Evolutionary conservation across 441 rosid genomes (phyloP).

Genomic region (Biscutella auriculata): DNA sequence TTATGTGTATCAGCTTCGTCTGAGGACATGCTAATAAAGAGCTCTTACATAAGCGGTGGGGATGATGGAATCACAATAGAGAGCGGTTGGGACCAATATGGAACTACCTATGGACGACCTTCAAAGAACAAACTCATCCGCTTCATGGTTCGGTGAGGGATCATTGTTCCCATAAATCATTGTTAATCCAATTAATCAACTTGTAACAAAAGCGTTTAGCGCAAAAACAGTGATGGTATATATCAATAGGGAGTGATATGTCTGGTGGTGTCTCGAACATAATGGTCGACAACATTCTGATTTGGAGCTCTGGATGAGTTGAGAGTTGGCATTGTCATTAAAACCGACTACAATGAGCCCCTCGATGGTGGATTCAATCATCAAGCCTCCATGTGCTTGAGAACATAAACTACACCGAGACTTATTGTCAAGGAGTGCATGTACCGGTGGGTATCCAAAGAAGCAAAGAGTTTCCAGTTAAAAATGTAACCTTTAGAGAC

Average conservation of each 20-base stretch:
- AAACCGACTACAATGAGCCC: conserved; percentile 95
- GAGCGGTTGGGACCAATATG: conserved; percentile 99
- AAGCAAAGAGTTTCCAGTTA: conserved; percentile 63
- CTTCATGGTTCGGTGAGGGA: conserved; percentile 80
- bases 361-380: conserved; percentile 72
- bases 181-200: neutral
- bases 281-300: conserved; percentile 59
- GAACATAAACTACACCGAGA: conserved; percentile 63
- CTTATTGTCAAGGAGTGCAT: conserved; percentile 83
- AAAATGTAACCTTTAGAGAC: conserved; percentile 67
- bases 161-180: neutral
- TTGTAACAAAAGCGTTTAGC: neutral
- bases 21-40: conserved; percentile 81
- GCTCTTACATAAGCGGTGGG: conserved; percentile 92
- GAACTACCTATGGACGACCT: conserved; percentile 73
- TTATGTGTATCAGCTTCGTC: conserved; percentile 60
- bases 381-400: conserved; percentile 51
- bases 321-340: conserved; percentile 83
- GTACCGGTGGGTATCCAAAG: conserved; percentile 91
- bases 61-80: conserved; percentile 93
- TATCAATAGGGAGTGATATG: conserved; percentile 98
- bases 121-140: conserved; percentile 73
- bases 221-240: conserved; percentile 68
- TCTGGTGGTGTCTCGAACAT: conserved; percentile 87
- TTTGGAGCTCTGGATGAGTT: conserved; percentile 83